phyloP scores from a whole-genome alignment of 345 rosid species.

The Hibiscus mutabilis region DNA sequence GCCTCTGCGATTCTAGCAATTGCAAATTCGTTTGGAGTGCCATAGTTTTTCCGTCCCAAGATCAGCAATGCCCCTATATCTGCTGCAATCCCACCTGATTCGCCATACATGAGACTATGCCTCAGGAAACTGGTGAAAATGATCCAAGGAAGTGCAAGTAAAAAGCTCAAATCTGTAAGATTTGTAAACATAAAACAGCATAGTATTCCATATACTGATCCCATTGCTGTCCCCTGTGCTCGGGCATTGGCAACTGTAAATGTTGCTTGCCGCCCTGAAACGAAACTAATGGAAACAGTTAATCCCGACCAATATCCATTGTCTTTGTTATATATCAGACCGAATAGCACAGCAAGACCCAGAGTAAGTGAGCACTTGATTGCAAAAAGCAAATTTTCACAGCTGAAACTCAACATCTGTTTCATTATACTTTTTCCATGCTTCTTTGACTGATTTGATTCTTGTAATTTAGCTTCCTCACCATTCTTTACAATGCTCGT shows the following conservation, averaged over 20 bases:
- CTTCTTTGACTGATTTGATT: background rate
- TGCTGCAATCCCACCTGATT: constrained; percentile 75
- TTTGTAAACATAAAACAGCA: constrained; percentile 67
- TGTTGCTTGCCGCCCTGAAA: constrained; percentile 61
- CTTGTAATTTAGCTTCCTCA: constrained; percentile 16
- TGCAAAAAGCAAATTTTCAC: constrained; percentile 45
- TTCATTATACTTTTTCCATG: constrained; percentile 1
- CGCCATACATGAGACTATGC: constrained; percentile 72
- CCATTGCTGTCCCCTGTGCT: constrained; percentile 88
- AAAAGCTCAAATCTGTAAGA: constrained; percentile 54
- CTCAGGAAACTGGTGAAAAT: constrained; percentile 57
- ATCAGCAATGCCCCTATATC: constrained; percentile 71
- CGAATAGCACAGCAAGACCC: constrained; percentile 64
- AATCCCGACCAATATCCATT: constrained; percentile 82
- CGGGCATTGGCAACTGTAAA: constrained; percentile 66
- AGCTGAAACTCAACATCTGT: background rate
- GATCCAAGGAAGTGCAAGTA: constrained; percentile 85
- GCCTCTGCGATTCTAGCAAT: constrained; percentile 78
- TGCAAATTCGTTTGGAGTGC: constrained; percentile 72
- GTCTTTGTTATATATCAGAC: constrained; percentile 56
- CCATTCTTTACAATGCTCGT: background rate
- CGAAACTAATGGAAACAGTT: constrained; percentile 60
- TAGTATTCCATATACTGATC: constrained; percentile 78
- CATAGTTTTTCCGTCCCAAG: constrained; percentile 69
- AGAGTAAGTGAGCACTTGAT: constrained; percentile 56